These are phyloP conservation scores for Begonia peltatifolia DNA, from an alignment of 306 rosid species.

Conservation along the genomic window DNA sequence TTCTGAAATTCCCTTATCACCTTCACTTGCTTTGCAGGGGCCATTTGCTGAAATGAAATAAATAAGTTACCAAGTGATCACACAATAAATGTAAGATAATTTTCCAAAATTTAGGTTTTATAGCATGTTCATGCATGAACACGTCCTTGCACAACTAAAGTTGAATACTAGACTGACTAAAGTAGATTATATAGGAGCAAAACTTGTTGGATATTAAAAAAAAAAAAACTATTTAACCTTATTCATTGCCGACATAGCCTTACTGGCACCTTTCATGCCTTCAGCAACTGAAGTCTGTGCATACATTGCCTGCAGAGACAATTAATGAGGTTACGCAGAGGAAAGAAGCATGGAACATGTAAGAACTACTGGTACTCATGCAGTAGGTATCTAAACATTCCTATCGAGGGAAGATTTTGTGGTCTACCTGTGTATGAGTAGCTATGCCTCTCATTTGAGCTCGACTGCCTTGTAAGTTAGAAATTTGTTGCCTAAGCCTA, in stretches of 20 bases:
- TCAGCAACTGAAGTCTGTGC: conserved; percentile 90
- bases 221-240: conserved; percentile 53
- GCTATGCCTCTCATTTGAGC: conserved; percentile 99
- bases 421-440: conserved; percentile 85
- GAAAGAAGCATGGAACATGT: conserved; percentile 6
- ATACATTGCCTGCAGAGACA: conserved; percentile 75
- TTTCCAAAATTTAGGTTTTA: no score
- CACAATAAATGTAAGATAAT: no score
- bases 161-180: no score
- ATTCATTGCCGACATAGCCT: conserved; percentile 82
- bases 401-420: conserved; percentile 4
- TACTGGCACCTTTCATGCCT: conserved; percentile 86
- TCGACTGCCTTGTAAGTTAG: conserved; percentile 95
- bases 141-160: no score
- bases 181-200: neutral
- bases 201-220: neutral
- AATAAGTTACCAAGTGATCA: conserved; percentile 6
- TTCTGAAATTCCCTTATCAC: conserved; percentile 71
- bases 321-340: conserved; percentile 11
- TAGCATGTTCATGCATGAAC: no score
- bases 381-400: neutral
- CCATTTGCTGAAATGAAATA: conserved; percentile 74
- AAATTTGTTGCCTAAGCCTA: conserved; percentile 90
- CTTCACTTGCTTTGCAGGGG: conserved; percentile 75
- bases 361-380: neutral